Base-by-base conservation (phyloP, 2,329 filamentous ascomycete genomes). In the Epichloe gansuensis region DNA sequence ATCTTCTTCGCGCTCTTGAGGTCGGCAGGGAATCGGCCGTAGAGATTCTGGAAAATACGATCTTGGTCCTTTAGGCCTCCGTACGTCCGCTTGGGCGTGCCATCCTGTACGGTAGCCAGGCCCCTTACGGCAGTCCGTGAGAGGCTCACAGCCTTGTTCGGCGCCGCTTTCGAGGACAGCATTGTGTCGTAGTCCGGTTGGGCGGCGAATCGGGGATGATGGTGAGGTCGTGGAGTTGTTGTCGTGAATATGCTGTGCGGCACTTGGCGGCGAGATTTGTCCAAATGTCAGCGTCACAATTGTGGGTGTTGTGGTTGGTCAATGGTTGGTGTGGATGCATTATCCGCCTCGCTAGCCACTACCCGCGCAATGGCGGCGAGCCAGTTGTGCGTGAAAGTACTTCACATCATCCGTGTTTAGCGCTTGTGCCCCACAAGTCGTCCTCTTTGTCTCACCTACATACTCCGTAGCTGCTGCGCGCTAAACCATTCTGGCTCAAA, bases 1-100 rank as follows among this genome's bases (percentile, higher is more conserved):
- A 95, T 95, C 74, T 95, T 95, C 84, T 89, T 90, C 51, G 93
- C 90, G 66, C 83, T 89, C 76, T 93, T 91, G 61, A 98, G 74
- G 69, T 96, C 90, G 57, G 89, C 80, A 50, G 89, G 89, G 73
- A 88, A 89, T 67, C 93, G 89, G 64, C 89, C 84, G 74, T 98
- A 98, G 54, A 98, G 79, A 74, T 98, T 98, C 75, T 95, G 90
- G 74, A 98, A 98, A 72, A 98, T 98, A 64, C 93, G 84, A 74
- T 98, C 93, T 75, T 97, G 89, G 69, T 98, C 93, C 73, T 82
- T 87, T 62, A 98, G 79, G 53, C 89, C 89, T 63, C 93, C 89
- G 71, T 94, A 87, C 59, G 80, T 78, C 60, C 80, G 82, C 69
- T 85, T 84, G 49, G 84, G 77, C 57, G 79, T 72, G 62, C 75